Conservation (phyloP, 2,329 filamentous ascomycete genomes). For the Colletotrichum sp. region DNA sequence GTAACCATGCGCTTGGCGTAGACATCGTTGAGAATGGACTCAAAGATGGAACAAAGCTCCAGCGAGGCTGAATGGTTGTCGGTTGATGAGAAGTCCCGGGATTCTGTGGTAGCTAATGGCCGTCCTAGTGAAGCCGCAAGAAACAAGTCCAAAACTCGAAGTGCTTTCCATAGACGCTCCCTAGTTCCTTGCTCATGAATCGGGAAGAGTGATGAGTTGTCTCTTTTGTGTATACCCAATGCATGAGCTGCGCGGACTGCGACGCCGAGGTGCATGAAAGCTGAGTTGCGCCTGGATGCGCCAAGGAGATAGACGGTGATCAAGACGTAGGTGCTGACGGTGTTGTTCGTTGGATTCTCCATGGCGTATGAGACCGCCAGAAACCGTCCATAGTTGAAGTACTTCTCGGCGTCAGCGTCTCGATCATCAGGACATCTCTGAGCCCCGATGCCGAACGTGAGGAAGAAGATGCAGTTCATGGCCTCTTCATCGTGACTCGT, state of each 20-base stretch:
- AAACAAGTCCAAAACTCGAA: constrained; percentile 37
- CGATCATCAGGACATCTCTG: constrained; percentile 34
- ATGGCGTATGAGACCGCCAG: constrained; percentile 35
- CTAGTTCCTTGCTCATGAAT: constrained; percentile 26
- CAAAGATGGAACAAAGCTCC: constrained; percentile 40
- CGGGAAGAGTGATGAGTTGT: constrained; percentile 31
- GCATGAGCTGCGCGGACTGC: constrained; percentile 41
- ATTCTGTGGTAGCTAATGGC: constrained; percentile 35
- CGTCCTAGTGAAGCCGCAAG: constrained; percentile 36
- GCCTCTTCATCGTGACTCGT: constrained; percentile 13
- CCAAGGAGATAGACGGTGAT: constrained; percentile 41
- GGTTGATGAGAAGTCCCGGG: constrained; percentile 22
- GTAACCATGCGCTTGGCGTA: constrained; percentile 35
- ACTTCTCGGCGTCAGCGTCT: constrained; percentile 36
- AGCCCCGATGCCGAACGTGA: constrained; percentile 35
- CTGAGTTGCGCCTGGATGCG: constrained; percentile 38
- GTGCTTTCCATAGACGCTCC: constrained; percentile 36
- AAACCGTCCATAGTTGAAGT: constrained; percentile 39
- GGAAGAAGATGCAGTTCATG: constrained; percentile 26
- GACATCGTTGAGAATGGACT: constrained; percentile 37
- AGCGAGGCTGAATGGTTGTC: constrained; percentile 29
- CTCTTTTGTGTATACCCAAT: constrained; percentile 33
- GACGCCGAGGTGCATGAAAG: constrained; percentile 42
- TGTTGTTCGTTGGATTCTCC: constrained; percentile 37
- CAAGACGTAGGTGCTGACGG: constrained; percentile 37